A percentile compares a stretch with the other conserved stretches of the same genome.
Evolutionary conservation across 2,329 filamentous ascomycete genomes (phyloP).

Genomic region (Fusarium stilboides): DNA sequence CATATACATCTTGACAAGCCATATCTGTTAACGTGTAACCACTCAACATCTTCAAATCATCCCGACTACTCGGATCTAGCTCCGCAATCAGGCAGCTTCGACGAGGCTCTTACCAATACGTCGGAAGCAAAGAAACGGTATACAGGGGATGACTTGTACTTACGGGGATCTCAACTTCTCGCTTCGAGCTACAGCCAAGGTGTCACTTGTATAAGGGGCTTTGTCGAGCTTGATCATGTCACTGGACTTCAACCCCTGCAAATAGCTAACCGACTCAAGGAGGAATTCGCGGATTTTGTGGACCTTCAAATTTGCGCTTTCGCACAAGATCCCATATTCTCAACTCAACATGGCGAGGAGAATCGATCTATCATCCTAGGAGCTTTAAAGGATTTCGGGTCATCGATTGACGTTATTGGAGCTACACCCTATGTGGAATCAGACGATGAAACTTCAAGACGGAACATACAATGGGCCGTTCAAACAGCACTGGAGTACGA

Average conservation of each 20-base stretch:
- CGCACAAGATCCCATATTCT: constrained; percentile 29
- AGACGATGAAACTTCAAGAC: not conserved
- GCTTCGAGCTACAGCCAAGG: constrained; percentile 16
- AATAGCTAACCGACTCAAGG: not conserved
- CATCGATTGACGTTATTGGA: not conserved
- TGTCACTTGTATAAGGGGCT: not conserved
- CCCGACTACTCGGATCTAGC: constrained; percentile 19
- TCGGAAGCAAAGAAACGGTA: constrained; percentile 30
- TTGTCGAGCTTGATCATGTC: constrained; percentile 21
- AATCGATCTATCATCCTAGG: not conserved
- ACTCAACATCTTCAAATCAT: rapidly evolving
- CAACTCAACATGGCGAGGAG: not conserved
- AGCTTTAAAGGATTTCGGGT: not conserved
- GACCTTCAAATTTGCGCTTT: constrained; percentile 19
- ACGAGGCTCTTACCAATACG: constrained; percentile 18
- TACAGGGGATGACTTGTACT: constrained; percentile 16
- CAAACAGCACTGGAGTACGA: not conserved
- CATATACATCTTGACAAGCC: constrained; percentile 29
- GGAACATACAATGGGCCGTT: constrained; percentile 20
- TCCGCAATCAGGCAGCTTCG: constrained; percentile 7
- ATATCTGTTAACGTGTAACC: constrained; percentile 23
- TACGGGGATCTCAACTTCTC: constrained; percentile 23
- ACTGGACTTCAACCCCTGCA: constrained; percentile 6
- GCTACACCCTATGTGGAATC: constrained; percentile 16
- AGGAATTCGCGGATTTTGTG: constrained; percentile 4